These are phyloP conservation scores for Sesbania bispinosa DNA, from an alignment of 306 rosid genomes.

Conservation along the genomic window DNA sequence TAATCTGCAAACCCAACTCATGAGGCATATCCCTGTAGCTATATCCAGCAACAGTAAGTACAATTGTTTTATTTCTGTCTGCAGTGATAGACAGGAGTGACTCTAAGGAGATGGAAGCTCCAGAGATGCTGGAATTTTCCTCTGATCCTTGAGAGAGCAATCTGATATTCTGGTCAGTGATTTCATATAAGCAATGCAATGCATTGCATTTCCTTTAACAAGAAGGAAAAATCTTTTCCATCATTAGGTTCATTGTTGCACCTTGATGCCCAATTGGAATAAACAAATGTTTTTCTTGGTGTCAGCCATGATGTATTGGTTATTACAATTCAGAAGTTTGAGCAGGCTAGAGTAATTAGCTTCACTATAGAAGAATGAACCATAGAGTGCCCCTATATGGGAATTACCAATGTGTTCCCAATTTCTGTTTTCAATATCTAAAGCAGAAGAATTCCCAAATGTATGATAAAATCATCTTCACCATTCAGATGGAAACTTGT, in stretches of 20 bases:
- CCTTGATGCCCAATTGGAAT: constrained; percentile 33
- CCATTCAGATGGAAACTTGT: constrained; percentile 53
- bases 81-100: constrained; percentile 58
- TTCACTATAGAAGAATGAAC: constrained; percentile 57
- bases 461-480: constrained; percentile 27
- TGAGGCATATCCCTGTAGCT: constrained; percentile 95
- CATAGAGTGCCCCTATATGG: constrained; percentile 58
- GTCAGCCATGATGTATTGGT: constrained; percentile 48
- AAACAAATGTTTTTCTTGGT: constrained; percentile 29
- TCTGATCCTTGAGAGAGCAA: constrained; percentile 44
- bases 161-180: constrained; percentile 30
- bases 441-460: constrained; percentile 30
- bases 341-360: constrained; percentile 46
- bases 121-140: constrained; percentile 32
- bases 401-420: constrained; percentile 84
- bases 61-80: constrained; percentile 65
- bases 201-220: constrained; percentile 41
- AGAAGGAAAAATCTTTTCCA: constrained; percentile 30
- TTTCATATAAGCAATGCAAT: constrained; percentile 44
- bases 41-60: constrained; percentile 77
- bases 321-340: constrained; percentile 53
- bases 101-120: constrained; percentile 75
- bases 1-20: constrained; percentile 96
- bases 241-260: constrained; percentile 32
- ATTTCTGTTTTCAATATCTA: constrained; percentile 43